Conservation (phyloP, 805 yeast species). For the Ogataea henricii region DNA sequence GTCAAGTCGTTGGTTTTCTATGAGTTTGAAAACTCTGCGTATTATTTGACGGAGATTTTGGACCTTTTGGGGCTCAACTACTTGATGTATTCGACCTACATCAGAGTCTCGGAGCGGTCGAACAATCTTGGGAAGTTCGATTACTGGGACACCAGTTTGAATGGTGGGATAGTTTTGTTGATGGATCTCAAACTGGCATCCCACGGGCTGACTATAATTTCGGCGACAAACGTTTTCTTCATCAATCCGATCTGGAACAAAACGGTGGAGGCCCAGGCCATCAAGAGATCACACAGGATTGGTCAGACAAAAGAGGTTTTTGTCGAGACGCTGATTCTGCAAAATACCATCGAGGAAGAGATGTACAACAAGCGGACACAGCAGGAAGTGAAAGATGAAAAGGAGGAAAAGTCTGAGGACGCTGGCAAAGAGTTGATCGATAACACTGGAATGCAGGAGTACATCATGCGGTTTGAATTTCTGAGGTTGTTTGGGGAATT, state of each 20-base stretch:
- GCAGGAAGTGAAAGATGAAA: slow-evolving; percentile 15
- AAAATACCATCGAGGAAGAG: slow-evolving; percentile 68
- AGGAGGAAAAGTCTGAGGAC: slow-evolving; percentile 23
- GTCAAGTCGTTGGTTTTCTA: slow-evolving; percentile 64
- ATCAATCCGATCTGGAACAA: slow-evolving; percentile 74
- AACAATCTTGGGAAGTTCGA: slow-evolving; percentile 54
- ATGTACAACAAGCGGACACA: slow-evolving; percentile 47
- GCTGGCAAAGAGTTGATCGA: slow-evolving; percentile 49
- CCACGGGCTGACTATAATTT: slow-evolving; percentile 66
- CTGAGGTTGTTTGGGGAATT: slow-evolving; percentile 35
- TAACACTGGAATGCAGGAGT: slow-evolving; percentile 59
- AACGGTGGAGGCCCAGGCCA: slow-evolving; percentile 73
- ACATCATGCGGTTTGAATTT: slow-evolving; percentile 52
- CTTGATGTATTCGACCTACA: slow-evolving; percentile 63
- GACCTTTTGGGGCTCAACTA: slow-evolving; percentile 63
- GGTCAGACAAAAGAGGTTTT: slow-evolving; percentile 64
- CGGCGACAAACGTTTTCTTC: slow-evolving; percentile 70
- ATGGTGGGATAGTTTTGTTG: slow-evolving; percentile 54
- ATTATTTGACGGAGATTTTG: slow-evolving; percentile 62
- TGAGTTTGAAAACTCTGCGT: slow-evolving; percentile 73
- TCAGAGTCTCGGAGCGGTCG: slow-evolving; percentile 51
- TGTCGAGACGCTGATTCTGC: slow-evolving; percentile 68
- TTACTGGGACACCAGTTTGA: slow-evolving; percentile 40
- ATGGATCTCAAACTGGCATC: slow-evolving; percentile 72
- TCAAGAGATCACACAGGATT: slow-evolving; percentile 75